phyloP scores from a whole-genome alignment of 1,139 yeast species.

The Taphrina wiesneri region DNA sequence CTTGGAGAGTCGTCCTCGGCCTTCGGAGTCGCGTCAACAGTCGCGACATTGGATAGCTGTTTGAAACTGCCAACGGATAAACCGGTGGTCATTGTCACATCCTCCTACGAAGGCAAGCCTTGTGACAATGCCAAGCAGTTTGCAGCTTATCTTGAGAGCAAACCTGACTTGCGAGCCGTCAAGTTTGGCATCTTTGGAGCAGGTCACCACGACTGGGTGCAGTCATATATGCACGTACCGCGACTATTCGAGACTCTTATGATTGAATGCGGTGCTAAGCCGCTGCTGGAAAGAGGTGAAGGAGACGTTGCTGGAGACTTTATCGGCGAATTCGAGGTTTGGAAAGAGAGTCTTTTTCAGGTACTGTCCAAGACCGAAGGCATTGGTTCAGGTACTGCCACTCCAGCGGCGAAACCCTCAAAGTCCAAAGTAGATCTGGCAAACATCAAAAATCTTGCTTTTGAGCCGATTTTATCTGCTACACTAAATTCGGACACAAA shows the following conservation, averaged over 20 bases:
- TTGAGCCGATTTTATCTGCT: slow-evolving; percentile 21
- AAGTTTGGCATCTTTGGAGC: slow-evolving; percentile 32
- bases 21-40: slow-evolving; percentile 5
- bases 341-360: slow-evolving; percentile 31
- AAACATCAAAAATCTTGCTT: slow-evolving; percentile 18
- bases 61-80: slow-evolving; percentile 13
- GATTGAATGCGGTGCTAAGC: slow-evolving; percentile 22
- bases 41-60: slow-evolving; percentile 26
- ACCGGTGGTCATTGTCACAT: slow-evolving; percentile 30
- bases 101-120: slow-evolving; percentile 35
- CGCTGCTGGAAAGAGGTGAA: slow-evolving; percentile 22
- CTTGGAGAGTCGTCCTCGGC: slow-evolving; percentile 9
- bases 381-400: slow-evolving; percentile 5
- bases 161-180: slow-evolving; percentile 27
- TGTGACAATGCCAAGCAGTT: slow-evolving; percentile 34
- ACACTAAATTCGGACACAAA: slow-evolving; percentile 8
- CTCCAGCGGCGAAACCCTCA: neutral
- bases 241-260: slow-evolving; percentile 21
- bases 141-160: slow-evolving; percentile 25
- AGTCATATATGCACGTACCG: slow-evolving; percentile 28
- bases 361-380: neutral
- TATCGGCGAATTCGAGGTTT: slow-evolving; percentile 31
- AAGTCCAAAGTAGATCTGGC: neutral
- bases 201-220: slow-evolving; percentile 35
- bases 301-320: slow-evolving; percentile 35